A percentile compares a stretch with the other conserved stretches of the same genome.
phyloP scores from a whole-genome alignment of 108 stramenopile species.

The Cylindrotheca fusiformis region DNA sequence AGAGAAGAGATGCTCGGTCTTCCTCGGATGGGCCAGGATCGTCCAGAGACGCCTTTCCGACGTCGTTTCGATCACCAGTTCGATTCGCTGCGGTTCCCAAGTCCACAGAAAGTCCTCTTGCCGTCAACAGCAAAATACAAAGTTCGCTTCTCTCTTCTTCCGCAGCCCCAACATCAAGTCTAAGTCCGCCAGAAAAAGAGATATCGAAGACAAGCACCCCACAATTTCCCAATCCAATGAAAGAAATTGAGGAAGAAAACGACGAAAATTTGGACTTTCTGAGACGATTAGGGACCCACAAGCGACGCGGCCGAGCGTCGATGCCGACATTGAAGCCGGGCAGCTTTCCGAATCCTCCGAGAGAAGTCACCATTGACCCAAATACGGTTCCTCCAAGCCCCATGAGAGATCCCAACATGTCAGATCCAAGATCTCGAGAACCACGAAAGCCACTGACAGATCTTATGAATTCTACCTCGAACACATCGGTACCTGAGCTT shows the following conservation, averaged over 20 bases:
- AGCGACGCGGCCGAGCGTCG: background rate
- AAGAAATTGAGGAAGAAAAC: slow-evolving; percentile 1
- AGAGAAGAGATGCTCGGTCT: no score
- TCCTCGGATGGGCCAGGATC: no score
- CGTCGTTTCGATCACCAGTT: no score
- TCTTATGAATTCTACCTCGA: background rate
- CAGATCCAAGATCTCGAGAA: background rate
- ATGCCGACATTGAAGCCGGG: background rate
- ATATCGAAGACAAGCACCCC: no score
- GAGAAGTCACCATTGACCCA: slow-evolving; percentile 26
- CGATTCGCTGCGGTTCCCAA: no score
- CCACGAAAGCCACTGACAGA: background rate
- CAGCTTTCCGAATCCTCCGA: slow-evolving; percentile 5
- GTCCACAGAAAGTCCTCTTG: no score
- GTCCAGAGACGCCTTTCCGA: no score
- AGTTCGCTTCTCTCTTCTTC: no score
- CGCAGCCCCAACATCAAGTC: no score
- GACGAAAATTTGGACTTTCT: background rate
- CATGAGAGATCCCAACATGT: slow-evolving; percentile 23
- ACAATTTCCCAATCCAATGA: no score
- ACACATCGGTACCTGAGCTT: background rate
- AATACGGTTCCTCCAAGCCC: slow-evolving; percentile 33
- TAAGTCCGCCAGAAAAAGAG: no score
- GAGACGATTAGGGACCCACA: background rate
- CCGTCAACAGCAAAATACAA: no score